Conservation (phyloP, 1,139 yeast genomes). For the Pichia sp. region DNA sequence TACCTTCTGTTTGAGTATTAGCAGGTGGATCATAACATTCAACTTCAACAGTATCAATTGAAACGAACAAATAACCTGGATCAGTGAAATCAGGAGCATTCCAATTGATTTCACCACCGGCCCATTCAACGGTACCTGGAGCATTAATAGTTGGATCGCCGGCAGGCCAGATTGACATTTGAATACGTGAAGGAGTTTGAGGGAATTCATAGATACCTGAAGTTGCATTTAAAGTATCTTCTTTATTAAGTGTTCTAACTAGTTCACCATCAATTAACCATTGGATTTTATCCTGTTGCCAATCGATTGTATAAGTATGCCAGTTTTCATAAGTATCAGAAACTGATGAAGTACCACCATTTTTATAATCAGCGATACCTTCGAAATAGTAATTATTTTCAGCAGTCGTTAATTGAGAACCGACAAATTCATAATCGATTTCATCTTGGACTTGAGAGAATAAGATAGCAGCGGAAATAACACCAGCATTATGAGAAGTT, state of each 20-base stretch:
- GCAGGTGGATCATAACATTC: constrained; percentile 67
- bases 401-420: constrained; percentile 55
- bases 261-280: constrained; percentile 72
- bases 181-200: constrained; percentile 86
- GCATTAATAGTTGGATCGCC: constrained; percentile 60
- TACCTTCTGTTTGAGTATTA: constrained; percentile 38
- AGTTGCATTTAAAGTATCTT: constrained; percentile 65
- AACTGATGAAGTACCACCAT: constrained; percentile 41
- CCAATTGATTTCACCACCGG: constrained; percentile 89
- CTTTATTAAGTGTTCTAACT: constrained; percentile 59
- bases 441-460: constrained; percentile 80
- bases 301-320: constrained; percentile 76
- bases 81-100: constrained; percentile 60
- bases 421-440: constrained; percentile 82
- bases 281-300: constrained; percentile 64
- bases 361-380: constrained; percentile 63
- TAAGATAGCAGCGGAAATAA: constrained; percentile 75
- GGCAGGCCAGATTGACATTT: constrained; percentile 90
- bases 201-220: constrained; percentile 57
- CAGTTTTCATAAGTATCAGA: constrained; percentile 54
- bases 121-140: constrained; percentile 84
- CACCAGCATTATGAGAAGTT: constrained; percentile 73
- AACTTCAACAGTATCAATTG: constrained; percentile 51
- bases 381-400: constrained; percentile 77
- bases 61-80: constrained; percentile 72